phyloP scores from a whole-genome alignment of 352 stramenopile genomes.

The Phytophthora fragariaefolia region DNA sequence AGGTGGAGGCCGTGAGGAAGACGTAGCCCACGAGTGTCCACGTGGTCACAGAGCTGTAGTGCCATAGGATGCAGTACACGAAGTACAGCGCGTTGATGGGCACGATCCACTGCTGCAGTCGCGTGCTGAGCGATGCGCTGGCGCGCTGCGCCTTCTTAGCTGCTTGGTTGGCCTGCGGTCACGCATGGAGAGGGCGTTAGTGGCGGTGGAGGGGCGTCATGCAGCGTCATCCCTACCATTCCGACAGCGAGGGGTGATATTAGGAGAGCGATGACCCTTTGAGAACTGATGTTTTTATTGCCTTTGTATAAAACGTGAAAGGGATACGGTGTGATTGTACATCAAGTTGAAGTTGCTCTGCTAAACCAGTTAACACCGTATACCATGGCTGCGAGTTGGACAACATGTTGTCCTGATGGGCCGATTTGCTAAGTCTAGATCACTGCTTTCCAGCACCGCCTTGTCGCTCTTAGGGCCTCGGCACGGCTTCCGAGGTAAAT shows the following conservation, averaged over 20 bases:
- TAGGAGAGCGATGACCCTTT: not conserved
- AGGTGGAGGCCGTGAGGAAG: conserved; percentile 72
- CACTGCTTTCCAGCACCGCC: no score
- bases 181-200: not conserved
- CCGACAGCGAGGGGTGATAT: not conserved
- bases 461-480: no score
- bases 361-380: no score
- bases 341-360: conserved; percentile 4
- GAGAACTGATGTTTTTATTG: not conserved
- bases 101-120: conserved; percentile 82
- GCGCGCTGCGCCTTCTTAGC: conserved; percentile 85
- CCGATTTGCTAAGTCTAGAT: no score
- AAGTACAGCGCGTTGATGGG: conserved; percentile 86
- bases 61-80: conserved; percentile 79
- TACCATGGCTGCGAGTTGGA: no score
- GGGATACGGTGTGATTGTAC: not conserved
- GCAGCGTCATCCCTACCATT: conserved; percentile 4
- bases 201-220: not conserved
- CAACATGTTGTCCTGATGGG: no score
- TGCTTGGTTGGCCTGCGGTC: conserved; percentile 78
- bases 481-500: no score
- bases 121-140: conserved; percentile 70
- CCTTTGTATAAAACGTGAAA: not conserved
- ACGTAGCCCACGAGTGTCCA: conserved; percentile 78
- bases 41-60: conserved; percentile 62